These are phyloP conservation scores for Kazachstania africana DNA, from an alignment of 805 yeast species.

Conservation along the genomic window DNA sequence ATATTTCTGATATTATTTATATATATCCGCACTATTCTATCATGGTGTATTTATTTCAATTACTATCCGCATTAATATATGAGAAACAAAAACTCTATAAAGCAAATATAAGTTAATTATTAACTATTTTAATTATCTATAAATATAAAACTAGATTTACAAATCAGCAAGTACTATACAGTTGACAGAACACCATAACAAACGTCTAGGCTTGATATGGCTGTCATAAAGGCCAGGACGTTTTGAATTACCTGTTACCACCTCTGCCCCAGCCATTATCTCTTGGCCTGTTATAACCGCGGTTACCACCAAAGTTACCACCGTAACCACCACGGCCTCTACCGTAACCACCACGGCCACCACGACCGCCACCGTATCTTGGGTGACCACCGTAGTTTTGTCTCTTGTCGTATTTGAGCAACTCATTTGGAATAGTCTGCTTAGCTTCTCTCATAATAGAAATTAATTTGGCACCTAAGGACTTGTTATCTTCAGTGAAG, in stretches of 20 bases:
- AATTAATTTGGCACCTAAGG: slow-evolving; percentile 82
- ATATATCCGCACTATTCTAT: too few species aligned
- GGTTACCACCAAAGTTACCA: slow-evolving; percentile 31
- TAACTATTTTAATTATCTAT: too few species aligned
- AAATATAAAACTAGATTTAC: too few species aligned
- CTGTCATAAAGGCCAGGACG: too few species aligned
- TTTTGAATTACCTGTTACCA: slow-evolving; percentile 24
- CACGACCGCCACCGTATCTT: slow-evolving; percentile 45
- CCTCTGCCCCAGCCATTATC: slow-evolving; percentile 32
- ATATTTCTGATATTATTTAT: too few species aligned
- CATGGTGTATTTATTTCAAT: too few species aligned
- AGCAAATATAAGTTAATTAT: too few species aligned
- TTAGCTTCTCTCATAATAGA: slow-evolving; percentile 91
- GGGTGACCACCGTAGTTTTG: slow-evolving; percentile 48
- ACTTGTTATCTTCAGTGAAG: slow-evolving; percentile 79
- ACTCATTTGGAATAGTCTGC: slow-evolving; percentile 74
- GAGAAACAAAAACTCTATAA: too few species aligned
- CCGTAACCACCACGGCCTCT: slow-evolving; percentile 31
- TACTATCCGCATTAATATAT: too few species aligned
- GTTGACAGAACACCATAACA: too few species aligned
- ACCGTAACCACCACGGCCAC: slow-evolving; percentile 40
- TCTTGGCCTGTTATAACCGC: slow-evolving; percentile 22
- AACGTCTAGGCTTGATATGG: too few species aligned
- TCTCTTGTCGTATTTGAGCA: slow-evolving; percentile 66
- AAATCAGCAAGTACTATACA: too few species aligned